phyloP scores from a whole-genome alignment of 2,329 filamentous ascomycete genomes.

The Macrophomina pseudophaseolina region DNA sequence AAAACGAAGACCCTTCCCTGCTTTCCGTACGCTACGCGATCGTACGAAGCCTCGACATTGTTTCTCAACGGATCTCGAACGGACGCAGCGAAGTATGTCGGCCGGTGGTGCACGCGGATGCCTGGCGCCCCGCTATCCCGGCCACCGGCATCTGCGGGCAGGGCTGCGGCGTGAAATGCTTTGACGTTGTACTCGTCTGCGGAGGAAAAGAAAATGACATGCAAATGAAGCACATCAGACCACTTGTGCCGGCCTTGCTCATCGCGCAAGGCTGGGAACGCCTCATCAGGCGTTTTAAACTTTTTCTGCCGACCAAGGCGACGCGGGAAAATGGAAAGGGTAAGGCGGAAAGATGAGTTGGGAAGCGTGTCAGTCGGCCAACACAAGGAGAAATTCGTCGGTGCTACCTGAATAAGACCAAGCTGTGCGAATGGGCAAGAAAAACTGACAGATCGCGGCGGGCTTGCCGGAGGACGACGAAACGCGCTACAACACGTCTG shows the following conservation, averaged over 20 bases:
- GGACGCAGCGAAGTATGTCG: constrained; percentile 38
- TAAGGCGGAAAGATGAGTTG: not conserved
- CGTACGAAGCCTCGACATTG: constrained; percentile 2
- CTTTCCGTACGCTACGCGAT: not conserved
- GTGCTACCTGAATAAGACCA: not conserved
- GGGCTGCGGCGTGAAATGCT: constrained; percentile 17
- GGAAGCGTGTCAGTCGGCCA: not conserved
- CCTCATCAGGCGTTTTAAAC: not conserved
- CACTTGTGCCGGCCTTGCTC: not conserved
- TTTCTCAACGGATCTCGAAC: constrained; percentile 34
- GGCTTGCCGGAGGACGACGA: not conserved
- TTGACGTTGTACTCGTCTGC: constrained; percentile 16
- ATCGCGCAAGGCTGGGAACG: too few relatives aligned
- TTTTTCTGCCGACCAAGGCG: not conserved
- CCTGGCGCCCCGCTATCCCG: constrained; percentile 37
- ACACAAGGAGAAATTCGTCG: not conserved
- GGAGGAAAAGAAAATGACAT: not conserved
- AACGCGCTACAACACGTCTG: not conserved
- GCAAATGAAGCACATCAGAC: not conserved
- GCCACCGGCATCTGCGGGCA: constrained; percentile 31
- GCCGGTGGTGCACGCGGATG: constrained; percentile 33
- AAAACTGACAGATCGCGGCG: not conserved
- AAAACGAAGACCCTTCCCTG: not conserved
- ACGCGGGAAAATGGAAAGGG: not conserved
- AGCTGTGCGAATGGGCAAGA: not conserved